Evolutionary conservation across 108 stramenopile species (phyloP).

Genomic region (Fragilaria radians): DNA sequence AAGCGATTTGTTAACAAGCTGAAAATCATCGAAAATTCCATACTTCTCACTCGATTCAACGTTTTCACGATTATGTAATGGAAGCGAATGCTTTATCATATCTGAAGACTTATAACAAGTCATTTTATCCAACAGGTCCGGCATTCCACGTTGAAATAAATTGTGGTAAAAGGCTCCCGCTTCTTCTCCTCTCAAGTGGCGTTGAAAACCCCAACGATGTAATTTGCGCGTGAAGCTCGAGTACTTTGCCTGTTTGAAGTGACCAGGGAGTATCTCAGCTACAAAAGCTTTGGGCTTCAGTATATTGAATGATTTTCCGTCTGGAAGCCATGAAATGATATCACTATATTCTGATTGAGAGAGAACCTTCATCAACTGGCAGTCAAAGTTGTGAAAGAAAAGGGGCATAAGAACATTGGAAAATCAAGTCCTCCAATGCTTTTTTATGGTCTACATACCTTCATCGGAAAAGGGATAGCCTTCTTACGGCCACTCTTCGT

Average conservation of each 20-base stretch:
- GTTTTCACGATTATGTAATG: background rate
- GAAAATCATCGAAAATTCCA: too few relatives aligned
- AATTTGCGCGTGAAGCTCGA: conserved; percentile 46
- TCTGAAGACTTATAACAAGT: conserved; percentile 17
- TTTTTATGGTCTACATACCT: conserved; percentile 12
- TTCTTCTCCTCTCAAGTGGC: conserved; percentile 34
- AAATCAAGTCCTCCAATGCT: background rate
- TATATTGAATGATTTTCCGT: conserved; percentile 45
- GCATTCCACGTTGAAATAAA: conserved; percentile 28
- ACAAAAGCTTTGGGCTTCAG: conserved; percentile 33
- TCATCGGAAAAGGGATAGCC: conserved; percentile 37
- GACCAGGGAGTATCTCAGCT: conserved; percentile 26
- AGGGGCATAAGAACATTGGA: background rate
- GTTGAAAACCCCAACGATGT: conserved; percentile 50
- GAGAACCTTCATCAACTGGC: conserved; percentile 47
- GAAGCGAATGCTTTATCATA: background rate
- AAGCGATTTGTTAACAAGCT: background rate
- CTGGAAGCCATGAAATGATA: conserved; percentile 46
- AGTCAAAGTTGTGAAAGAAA: background rate
- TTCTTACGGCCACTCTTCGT: conserved; percentile 37
- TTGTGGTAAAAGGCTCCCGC: conserved; percentile 45
- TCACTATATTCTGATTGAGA: conserved; percentile 21
- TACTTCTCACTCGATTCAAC: background rate
- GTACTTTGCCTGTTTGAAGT: conserved; percentile 45
- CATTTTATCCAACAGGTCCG: conserved; percentile 31